Conservation (phyloP, 495 filamentous ascomycete genomes). For the Neurospora tetraspora region DNA sequence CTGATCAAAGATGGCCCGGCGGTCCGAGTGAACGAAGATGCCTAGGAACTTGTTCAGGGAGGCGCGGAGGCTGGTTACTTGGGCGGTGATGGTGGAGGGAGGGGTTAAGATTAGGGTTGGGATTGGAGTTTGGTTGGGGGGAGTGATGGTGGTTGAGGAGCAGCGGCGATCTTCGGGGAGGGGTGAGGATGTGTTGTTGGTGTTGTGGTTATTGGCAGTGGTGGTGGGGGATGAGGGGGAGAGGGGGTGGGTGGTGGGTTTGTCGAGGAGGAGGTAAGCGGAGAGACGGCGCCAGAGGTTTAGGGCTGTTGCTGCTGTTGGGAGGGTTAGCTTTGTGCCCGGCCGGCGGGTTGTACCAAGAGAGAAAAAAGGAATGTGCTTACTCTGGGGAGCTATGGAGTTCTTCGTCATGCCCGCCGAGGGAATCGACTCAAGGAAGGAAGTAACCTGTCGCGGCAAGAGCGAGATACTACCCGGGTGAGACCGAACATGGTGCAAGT, state of each 20-base stretch:
- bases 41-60: slow-evolving; percentile 21
- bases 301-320: slow-evolving; percentile 19
- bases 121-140: slow-evolving; percentile 2
- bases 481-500: background rate
- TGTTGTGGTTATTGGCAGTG: background rate
- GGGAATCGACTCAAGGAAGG: slow-evolving; percentile 18
- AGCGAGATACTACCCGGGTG: slow-evolving; percentile 16
- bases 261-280: slow-evolving; percentile 20
- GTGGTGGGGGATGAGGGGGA: background rate
- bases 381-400: background rate
- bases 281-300: slow-evolving; percentile 27
- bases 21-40: slow-evolving; percentile 17
- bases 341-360: background rate
- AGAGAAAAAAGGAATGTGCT: background rate
- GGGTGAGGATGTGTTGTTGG: too few relatives aligned
- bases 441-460: slow-evolving; percentile 21
- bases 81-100: slow-evolving; percentile 15
- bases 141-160: background rate
- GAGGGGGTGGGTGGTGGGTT: background rate
- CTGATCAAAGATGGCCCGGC: slow-evolving; percentile 20
- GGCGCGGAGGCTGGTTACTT: slow-evolving; percentile 17
- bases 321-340: background rate
- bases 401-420: slow-evolving; percentile 1
- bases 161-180: background rate
- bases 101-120: slow-evolving; percentile 17